Conservation (phyloP, 75 land plant genomes). For the Ceratopteris richardii region DNA sequence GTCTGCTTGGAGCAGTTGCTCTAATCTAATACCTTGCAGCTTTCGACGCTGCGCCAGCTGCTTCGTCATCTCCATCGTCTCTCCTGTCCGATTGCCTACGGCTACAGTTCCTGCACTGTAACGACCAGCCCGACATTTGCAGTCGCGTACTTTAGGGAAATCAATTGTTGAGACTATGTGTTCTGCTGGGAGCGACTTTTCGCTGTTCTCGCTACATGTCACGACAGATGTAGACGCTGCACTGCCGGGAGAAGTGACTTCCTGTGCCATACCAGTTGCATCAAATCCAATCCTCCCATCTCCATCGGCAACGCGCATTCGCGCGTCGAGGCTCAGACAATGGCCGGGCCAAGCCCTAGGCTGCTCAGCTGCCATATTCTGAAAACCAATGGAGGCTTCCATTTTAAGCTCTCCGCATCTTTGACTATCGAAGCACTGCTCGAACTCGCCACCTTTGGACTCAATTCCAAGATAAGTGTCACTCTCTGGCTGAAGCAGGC, state of each 20-base stretch:
- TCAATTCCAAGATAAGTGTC: too few species aligned
- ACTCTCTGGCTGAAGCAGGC: neutral
- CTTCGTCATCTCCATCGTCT: neutral
- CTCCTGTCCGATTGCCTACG: neutral
- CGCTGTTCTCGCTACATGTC: too few species aligned
- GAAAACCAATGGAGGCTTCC: too few species aligned
- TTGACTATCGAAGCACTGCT: neutral
- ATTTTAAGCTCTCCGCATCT: neutral
- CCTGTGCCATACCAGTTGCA: too few species aligned
- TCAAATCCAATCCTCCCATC: too few species aligned
- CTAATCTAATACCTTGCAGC: neutral
- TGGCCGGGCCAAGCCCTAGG: too few species aligned
- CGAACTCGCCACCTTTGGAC: too few species aligned
- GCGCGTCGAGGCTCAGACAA: too few species aligned
- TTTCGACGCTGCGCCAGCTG: neutral
- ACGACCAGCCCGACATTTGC: neutral
- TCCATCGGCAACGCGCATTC: too few species aligned
- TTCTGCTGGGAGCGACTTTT: too few species aligned
- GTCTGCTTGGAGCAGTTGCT: constrained; percentile 3
- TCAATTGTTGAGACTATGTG: neutral
- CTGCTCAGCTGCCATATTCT: neutral
- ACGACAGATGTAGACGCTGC: too few species aligned
- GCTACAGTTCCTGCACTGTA: neutral
- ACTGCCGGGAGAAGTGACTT: too few species aligned
- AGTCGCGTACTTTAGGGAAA: neutral